These are phyloP conservation scores for Gardenia jasminoides DNA, from an alignment of 257 asterid species.

Conservation along the genomic window DNA sequence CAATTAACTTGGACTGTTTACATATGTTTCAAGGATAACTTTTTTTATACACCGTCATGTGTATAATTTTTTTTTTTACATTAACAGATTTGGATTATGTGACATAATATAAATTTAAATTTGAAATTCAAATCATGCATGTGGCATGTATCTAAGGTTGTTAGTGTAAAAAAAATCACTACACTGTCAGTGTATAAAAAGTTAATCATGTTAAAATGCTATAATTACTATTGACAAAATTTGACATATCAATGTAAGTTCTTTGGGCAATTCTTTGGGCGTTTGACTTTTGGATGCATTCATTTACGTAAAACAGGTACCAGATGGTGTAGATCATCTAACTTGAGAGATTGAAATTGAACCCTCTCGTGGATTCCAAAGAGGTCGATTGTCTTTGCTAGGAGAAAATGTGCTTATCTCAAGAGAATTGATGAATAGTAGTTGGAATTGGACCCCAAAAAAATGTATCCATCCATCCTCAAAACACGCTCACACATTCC, in stretches of 20 bases:
- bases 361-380: conserved; percentile 7
- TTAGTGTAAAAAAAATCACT: no score
- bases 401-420: neutral
- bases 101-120: no score
- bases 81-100: no score
- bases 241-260: no score
- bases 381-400: neutral
- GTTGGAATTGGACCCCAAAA: neutral
- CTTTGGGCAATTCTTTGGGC: neutral
- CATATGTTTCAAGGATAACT: no score
- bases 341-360: neutral
- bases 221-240: neutral
- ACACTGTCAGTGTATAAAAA: no score
- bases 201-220: neutral
- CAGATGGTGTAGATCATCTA: neutral
- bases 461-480: neutral
- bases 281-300: neutral
- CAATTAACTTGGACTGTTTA: no score
- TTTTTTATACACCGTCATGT: no score
- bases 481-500: conserved; percentile 17
- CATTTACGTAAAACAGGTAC: neutral
- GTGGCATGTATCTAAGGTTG: no score
- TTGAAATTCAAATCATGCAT: no score
- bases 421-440: conserved; percentile 3
- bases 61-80: no score